Percentiles rank a stretch among this genome's conserved stretches.
Conservation (phyloP, 1,284 basidiomycete genomes). For the Ustilago xerochloae region DNA sequence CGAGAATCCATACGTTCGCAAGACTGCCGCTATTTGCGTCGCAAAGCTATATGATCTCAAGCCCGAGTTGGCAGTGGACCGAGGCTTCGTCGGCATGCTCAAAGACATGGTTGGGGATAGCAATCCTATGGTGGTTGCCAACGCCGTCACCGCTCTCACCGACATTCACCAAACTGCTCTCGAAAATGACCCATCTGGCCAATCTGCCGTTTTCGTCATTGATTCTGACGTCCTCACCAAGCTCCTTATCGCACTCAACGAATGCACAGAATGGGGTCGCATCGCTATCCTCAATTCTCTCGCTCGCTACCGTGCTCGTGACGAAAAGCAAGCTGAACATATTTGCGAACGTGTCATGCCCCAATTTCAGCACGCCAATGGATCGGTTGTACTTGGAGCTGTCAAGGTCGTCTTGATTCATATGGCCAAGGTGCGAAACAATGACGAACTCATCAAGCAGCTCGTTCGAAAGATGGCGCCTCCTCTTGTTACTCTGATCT, state of each 20-base stretch:
- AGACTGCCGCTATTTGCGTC: conserved; percentile 93
- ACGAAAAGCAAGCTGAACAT: conserved; percentile 91
- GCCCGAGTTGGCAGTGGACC: conserved; percentile 91
- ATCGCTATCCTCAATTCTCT: conserved; percentile 90
- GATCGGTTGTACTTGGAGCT: conserved; percentile 91
- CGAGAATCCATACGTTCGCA: conserved; percentile 87
- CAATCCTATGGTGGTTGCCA: conserved; percentile 99
- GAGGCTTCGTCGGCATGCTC: conserved; percentile 89
- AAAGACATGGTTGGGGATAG: conserved; percentile 88
- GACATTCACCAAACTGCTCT: conserved; percentile 80
- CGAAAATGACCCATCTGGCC: conserved; percentile 47
- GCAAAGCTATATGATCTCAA: conserved; percentile 97
- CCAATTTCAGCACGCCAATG: conserved; percentile 97
- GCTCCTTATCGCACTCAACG: conserved; percentile 92
- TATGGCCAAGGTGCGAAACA: conserved; percentile 71
- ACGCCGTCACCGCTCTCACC: conserved; percentile 89
- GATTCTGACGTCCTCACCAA: conserved; percentile 85
- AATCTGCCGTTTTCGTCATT: conserved; percentile 80
- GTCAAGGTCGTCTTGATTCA: conserved; percentile 93
- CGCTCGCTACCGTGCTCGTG: conserved; percentile 82
- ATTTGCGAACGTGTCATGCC: conserved; percentile 98
- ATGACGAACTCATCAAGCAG: conserved; percentile 87
- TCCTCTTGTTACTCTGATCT: conserved; percentile 78
- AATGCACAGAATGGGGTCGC: conserved; percentile 98
- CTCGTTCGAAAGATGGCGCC: conserved; percentile 97